phyloP scores from a whole-genome alignment of 805 yeast genomes.

The Yarrowia sp. region DNA sequence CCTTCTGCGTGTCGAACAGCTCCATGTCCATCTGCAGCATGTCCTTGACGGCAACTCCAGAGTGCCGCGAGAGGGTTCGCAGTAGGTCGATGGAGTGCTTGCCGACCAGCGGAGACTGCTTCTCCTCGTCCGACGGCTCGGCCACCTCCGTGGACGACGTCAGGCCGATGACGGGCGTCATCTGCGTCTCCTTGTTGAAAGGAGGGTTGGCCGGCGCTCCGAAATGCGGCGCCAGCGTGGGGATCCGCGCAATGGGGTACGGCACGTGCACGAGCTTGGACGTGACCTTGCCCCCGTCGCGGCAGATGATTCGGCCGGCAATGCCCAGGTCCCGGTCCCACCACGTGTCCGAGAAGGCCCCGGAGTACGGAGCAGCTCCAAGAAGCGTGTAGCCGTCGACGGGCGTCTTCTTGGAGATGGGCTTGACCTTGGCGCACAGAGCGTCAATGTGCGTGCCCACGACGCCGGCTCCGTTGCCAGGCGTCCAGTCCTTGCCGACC shows the following conservation, averaged over 20 bases:
- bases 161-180: slow-evolving; percentile 71
- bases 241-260: slow-evolving; percentile 62
- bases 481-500: slow-evolving; percentile 64
- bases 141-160: slow-evolving; percentile 40
- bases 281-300: slow-evolving; percentile 37
- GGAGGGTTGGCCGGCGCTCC: slow-evolving; percentile 65
- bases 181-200: slow-evolving; percentile 68
- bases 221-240: slow-evolving; percentile 80
- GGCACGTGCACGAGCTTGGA: slow-evolving; percentile 37
- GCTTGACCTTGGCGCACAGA: slow-evolving; percentile 63
- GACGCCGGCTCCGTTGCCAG: slow-evolving; percentile 56
- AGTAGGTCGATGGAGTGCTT: slow-evolving; percentile 64
- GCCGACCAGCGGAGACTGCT: slow-evolving; percentile 58
- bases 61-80: slow-evolving; percentile 61
- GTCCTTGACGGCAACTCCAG: slow-evolving; percentile 56
- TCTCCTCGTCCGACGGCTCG: slow-evolving; percentile 58
- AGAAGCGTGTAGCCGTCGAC: slow-evolving; percentile 69
- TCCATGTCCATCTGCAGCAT: slow-evolving; percentile 71
- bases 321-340: slow-evolving; percentile 80
- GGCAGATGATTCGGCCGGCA: slow-evolving; percentile 69
- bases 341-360: slow-evolving; percentile 64
- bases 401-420: slow-evolving; percentile 56
- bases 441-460: slow-evolving; percentile 73
- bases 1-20: slow-evolving; percentile 74
- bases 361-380: slow-evolving; percentile 81